A percentile compares a stretch with the other conserved stretches of the same genome.
These are phyloP conservation scores for Apiotrichum mycotoxinovorans DNA, from an alignment of 1,284 basidiomycete genomes.

Conservation along the genomic window DNA sequence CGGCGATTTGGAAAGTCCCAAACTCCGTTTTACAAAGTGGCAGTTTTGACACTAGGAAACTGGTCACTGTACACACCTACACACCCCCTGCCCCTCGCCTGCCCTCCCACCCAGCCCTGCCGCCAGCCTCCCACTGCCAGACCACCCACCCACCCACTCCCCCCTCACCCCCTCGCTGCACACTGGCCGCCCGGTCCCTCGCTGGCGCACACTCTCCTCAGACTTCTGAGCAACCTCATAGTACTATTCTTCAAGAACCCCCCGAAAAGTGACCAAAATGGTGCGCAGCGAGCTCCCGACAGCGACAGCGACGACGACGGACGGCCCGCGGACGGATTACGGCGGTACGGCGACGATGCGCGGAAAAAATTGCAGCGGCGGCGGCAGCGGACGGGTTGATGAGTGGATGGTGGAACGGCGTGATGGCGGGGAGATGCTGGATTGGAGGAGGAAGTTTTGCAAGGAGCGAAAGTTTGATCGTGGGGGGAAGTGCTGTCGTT, in stretches of 20 bases:
- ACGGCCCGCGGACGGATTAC: not conserved
- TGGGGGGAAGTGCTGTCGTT: slow-evolving; percentile 1
- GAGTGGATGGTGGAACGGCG: too few relatives aligned
- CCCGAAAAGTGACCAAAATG: slow-evolving; percentile 1
- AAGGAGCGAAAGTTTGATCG: not conserved
- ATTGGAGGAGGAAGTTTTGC: too few relatives aligned
- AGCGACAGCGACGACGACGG: not conserved
- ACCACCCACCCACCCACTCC: not conserved
- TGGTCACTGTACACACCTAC: too few relatives aligned
- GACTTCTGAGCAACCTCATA: not conserved
- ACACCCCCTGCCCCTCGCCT: too few relatives aligned
- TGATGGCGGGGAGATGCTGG: not conserved
- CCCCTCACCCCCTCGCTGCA: too few relatives aligned
- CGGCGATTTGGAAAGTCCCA: too few relatives aligned
- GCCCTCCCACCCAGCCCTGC: too few relatives aligned
- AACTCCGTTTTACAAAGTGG: too few relatives aligned
- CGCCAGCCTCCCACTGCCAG: too few relatives aligned
- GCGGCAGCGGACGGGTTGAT: too few relatives aligned
- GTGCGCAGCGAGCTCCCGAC: not conserved
- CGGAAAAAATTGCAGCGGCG: not conserved
- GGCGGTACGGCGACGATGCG: not conserved
- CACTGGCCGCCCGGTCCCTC: not conserved
- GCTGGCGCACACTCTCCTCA: not conserved
- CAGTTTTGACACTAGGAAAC: too few relatives aligned
- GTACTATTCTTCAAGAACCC: not conserved